Evolutionary conservation across 2,329 filamentous ascomycete species (phyloP), one percentile per base, ranked within the genome.

Genomic region (Sclerotinia sclerotiorum): DNA sequence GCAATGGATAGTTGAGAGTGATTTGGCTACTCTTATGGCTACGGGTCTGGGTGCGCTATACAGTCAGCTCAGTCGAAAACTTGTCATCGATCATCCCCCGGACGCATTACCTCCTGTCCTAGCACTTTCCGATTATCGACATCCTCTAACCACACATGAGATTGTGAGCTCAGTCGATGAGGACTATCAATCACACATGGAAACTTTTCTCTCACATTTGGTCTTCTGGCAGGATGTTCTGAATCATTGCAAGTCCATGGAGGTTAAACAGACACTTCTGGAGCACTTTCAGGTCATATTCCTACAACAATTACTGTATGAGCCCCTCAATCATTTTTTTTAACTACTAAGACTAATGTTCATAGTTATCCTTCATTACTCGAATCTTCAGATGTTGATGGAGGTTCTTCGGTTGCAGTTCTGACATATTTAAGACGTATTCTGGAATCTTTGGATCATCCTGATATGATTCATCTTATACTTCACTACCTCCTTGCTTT

Each of bases 271-370:
- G 73, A 97, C 94, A 0, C 82, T 99, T 63, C 84, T 99, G 44
- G 95, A 99, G 78, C 95, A 99, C 79, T 99, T 99, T 76, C 94
- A 97, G 78, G 91, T 98, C 73, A 88, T 99, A 46, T 99, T 99
- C 78, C 82, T 99, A 65, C 93, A 97, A 79, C 95, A 99, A 79
- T 82, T 99, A 75, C 81, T 99, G 87, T 98, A 80, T 77, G 90
- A 81, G 6, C 5, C 27, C 24, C 65, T 39, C n/a, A 32, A 6
- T 10, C 24, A 27, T 13, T 5, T 35, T n/a, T n/a, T 51, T 54
- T 4, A 29, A 46, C 17, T 27, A 44, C n/a, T 39, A 15, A 63
- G 24, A 72, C 77, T 61, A 77, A 70, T 56, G 54, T 44, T 49
- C 27, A 3, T 72, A 95, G 92, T 81, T 97, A 99, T 78, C 95